Base-by-base conservation (phyloP, 352 stramenopile genomes). In the Phytopythium kandeliae region DNA sequence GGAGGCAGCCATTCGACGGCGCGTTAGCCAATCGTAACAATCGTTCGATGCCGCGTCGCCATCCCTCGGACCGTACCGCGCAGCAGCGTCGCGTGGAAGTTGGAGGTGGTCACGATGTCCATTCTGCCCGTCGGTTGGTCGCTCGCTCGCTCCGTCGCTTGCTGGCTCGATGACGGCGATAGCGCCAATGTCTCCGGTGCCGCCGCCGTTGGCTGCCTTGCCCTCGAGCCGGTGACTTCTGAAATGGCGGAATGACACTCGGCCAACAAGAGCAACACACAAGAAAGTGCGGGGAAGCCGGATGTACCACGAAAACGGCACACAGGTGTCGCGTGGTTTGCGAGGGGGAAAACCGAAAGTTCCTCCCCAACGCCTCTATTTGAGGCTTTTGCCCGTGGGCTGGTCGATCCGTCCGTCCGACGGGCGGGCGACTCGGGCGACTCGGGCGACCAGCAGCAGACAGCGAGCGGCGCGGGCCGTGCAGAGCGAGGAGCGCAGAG, bases 51-150 rank as follows among this genome's bases (percentile, higher is more conserved):
- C 7, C 15, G 4, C 9, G 28, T 4, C 21, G 22, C 17, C 37
- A 35, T 22, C 22, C 0, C 13, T 2, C 2, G 3, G 9, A 11
- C 57, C 63, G 69, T 44, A 89, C 83, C 80, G 71, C 73, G 68
- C 48, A 94, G 72, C 54, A 94, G 59, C 57, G 83, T 94, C 36
- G 84, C 84, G 63, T 94, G 84, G 63, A 94, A 92, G 66, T 94
- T 94, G 66, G 84, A 92, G 35, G 84, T 94, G 43, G 84, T 92
- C 26, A 94, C 81, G 51, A 93, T 89, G 58, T 93, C 82, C 79
- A 89, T 93, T 12, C 13, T 33, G 40, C 0, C 16, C 16, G 35
- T 22, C 35, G 16, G 35, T 21, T 17, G 15, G 35, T 40, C 35
- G 16, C 35, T 22, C n/a, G 17, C 3, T 37, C 33, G 33, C 4